Evolutionary conservation across 169 alveolate species (phyloP).

Genomic region (Amoebophrya sp.): DNA sequence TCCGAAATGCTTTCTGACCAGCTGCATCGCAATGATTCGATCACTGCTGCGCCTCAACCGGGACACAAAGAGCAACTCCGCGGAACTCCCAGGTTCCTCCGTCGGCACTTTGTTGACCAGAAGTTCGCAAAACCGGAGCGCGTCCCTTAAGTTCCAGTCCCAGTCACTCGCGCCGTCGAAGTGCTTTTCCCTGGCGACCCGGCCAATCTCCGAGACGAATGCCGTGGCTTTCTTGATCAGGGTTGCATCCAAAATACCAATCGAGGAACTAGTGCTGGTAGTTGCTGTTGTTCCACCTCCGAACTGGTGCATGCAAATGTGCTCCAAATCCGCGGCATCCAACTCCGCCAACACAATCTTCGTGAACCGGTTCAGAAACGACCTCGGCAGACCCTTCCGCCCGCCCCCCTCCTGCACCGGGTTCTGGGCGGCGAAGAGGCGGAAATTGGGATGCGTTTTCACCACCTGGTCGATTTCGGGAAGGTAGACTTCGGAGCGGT

Average conservation of each 20-base stretch:
- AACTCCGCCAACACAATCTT: constrained; percentile 70
- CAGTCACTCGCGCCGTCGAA: constrained; percentile 39
- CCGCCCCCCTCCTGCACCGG: constrained; percentile 86
- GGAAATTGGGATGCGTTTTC: constrained; percentile 86
- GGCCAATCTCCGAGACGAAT: background rate
- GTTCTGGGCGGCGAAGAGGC: constrained; percentile 97
- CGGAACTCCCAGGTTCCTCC: background rate
- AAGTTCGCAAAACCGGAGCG: constrained; percentile 36
- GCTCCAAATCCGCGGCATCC: constrained; percentile 34
- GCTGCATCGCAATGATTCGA: background rate
- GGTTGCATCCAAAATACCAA: background rate
- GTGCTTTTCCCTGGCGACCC: background rate
- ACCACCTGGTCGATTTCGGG: constrained; percentile 71
- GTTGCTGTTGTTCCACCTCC: no score
- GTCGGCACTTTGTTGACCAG: constrained; percentile 40
- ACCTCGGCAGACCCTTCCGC: constrained; percentile 97
- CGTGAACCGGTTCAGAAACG: constrained; percentile 95
- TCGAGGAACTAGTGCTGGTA: background rate
- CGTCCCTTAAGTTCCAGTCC: constrained; percentile 50
- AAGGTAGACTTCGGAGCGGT: constrained; percentile 89
- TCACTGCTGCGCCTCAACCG: background rate
- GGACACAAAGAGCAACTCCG: constrained; percentile 30
- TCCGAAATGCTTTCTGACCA: background rate
- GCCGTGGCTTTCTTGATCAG: background rate
- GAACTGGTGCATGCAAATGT: constrained; percentile 16